Evolutionary conservation across 2,329 filamentous ascomycete genomes (phyloP), one percentile per base, ranked within the genome.

Genomic region (Domatiomyces catenatus): DNA sequence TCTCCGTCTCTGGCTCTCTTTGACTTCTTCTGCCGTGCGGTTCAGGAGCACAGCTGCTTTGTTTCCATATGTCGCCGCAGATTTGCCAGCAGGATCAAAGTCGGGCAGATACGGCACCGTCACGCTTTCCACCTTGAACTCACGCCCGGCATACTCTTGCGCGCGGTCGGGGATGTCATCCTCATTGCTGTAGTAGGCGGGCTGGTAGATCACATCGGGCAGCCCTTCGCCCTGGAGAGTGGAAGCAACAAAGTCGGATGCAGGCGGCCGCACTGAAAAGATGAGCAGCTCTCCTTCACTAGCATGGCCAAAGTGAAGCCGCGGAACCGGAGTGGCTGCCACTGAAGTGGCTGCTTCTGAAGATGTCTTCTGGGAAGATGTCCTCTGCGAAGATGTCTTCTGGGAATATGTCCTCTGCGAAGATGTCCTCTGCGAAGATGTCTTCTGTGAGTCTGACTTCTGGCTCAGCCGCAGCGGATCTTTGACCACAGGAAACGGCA

Each of bases 81-180:
- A 79, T 22, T 68, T 70, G 6, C 77, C 80, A 5, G 70, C 75
- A 1, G 77, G 67, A 61, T 93, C 80, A 57, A 96, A 96, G 0
- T 77, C 71, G 0, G 88, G 85, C 1, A 96, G 75, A 65, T 81
- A 94, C 0, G 85, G 86, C 6, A 93, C 63, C 1, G 83, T 85
- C 49, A 76, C 80, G 53, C 88, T 83, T 60, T 80, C 76, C 5
- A 95, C 69, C 52, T 79, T 83, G 63, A 93, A 95, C 59, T 93
- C 85, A 58, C 81, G 80, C 2, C 90, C 90, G 5, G 85, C 90
- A 67, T 94, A 96, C 65, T 94, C 87, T 49, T 86, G 75, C 28
- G 75, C 67, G 49, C 83, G 77, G 42, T 82, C 75, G 10, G 89
- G 88, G 0, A 95, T 84, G 66, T 96, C 92, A 48, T 73, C 75